Evolutionary conservation across 1,139 yeast genomes (phyloP).

Genomic region (Torulaspora globosa): DNA sequence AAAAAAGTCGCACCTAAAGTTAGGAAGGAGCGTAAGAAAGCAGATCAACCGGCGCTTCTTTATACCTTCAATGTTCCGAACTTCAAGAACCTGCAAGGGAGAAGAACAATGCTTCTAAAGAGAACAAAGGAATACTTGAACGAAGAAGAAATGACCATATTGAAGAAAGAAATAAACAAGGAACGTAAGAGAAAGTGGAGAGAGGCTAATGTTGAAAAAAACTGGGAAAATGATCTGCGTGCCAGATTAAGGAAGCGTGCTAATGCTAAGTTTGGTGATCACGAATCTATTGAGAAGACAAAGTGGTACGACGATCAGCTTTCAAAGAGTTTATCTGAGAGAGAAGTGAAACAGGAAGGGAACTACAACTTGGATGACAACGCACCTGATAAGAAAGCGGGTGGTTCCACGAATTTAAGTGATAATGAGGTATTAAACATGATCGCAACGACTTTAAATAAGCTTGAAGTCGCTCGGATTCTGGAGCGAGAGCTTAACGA

Average conservation of each 20-base stretch:
- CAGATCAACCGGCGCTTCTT: conserved; percentile 18
- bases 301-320: conserved; percentile 79
- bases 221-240: conserved; percentile 81
- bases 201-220: conserved; percentile 72
- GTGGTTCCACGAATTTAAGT: conserved; percentile 23
- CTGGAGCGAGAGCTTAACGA: conserved; percentile 30
- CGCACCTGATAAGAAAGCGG: conserved; percentile 14
- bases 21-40: conserved; percentile 9
- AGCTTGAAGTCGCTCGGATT: conserved; percentile 30
- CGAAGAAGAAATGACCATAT: conserved; percentile 55
- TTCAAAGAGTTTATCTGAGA: conserved; percentile 55
- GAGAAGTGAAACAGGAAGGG: conserved; percentile 34
- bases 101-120: conserved; percentile 24
- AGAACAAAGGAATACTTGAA: conserved; percentile 27
- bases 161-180: conserved; percentile 55
- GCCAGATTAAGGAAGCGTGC: conserved; percentile 77
- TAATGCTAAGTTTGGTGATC: conserved; percentile 58
- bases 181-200: conserved; percentile 92
- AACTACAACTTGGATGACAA: conserved; percentile 8
- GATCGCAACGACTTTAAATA: conserved; percentile 28
- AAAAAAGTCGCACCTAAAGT: conserved; percentile 1
- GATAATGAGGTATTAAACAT: conserved; percentile 33
- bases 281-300: conserved; percentile 51
- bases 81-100: conserved; percentile 17
- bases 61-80: conserved; percentile 35